Conservation (phyloP, 2,329 filamentous ascomycete species). For the Clonostachys rosea region DNA sequence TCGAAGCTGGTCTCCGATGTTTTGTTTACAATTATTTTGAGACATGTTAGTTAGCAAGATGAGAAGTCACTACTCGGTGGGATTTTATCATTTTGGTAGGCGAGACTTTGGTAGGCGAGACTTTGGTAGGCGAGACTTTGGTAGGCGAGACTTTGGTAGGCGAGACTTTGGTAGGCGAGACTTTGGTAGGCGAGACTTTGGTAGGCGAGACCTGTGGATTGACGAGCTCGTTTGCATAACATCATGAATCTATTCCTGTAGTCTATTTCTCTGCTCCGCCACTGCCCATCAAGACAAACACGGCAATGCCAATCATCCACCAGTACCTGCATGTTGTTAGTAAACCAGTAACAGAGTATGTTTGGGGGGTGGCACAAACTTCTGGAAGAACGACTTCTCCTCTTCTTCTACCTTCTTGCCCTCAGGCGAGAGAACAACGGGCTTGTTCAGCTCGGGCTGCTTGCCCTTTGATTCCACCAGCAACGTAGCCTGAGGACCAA, state of each 20-base stretch:
- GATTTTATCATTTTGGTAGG: too few species aligned
- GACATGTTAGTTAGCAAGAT: too few species aligned
- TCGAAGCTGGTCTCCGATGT: too few species aligned
- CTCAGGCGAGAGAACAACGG: constrained; percentile 55
- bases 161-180: too few species aligned
- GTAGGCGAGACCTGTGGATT: too few species aligned
- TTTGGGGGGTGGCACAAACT: constrained; percentile 37
- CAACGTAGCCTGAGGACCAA: constrained; percentile 55
- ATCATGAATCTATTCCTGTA: background rate
- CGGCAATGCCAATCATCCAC: constrained; percentile 55
- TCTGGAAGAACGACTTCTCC: constrained; percentile 64
- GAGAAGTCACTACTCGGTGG: too few species aligned
- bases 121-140: too few species aligned
- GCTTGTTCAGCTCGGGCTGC: constrained; percentile 58
- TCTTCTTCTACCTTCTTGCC: constrained; percentile 52
- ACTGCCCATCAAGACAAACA: constrained; percentile 47
- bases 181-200: too few species aligned
- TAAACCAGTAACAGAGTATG: background rate
- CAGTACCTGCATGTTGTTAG: constrained; percentile 52
- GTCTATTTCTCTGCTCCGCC: constrained; percentile 49
- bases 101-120: too few species aligned
- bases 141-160: too few species aligned
- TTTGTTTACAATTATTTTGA: too few species aligned
- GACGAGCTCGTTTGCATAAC: too few species aligned
- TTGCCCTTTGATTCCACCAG: constrained; percentile 41